Percentiles rank a stretch among this genome's conserved stretches.
phyloP scores from a whole-genome alignment of 805 yeast species.

The Brettanomyces anomalus region DNA sequence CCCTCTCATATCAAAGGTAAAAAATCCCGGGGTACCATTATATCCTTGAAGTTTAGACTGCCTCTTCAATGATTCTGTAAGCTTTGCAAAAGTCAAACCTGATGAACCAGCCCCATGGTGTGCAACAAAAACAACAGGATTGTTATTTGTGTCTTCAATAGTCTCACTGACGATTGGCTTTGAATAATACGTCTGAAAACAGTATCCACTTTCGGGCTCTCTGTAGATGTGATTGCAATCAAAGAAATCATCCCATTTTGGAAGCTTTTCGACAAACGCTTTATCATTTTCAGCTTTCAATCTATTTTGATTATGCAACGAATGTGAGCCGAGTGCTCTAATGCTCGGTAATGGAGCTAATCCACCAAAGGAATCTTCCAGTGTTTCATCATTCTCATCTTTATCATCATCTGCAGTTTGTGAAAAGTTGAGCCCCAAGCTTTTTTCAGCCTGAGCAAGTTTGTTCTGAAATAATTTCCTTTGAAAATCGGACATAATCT shows the following conservation, averaged over 20 bases:
- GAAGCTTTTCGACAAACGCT: background rate
- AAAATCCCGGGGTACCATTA: conserved; percentile 45
- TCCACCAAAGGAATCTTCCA: conserved; percentile 8
- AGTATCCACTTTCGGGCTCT: conserved; percentile 17
- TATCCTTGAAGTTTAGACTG: conserved; percentile 20
- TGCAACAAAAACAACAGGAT: conserved; percentile 54
- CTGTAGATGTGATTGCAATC: conserved; percentile 17
- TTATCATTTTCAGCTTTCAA: background rate
- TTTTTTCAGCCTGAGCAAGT: conserved; percentile 14
- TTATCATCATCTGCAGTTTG: conserved; percentile 8
- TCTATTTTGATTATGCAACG: no score
- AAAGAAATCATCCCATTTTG: conserved; percentile 22
- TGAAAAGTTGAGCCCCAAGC: conserved; percentile 12
- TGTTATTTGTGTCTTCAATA: conserved; percentile 4
- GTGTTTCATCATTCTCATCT: conserved; percentile 10
- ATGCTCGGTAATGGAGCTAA: conserved; percentile 5
- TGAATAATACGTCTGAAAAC: conserved; percentile 48
- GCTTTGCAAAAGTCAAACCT: conserved; percentile 62
- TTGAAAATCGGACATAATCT: conserved; percentile 21
- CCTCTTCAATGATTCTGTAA: conserved; percentile 36
- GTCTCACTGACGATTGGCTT: conserved; percentile 32
- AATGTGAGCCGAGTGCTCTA: background rate
- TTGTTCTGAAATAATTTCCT: conserved; percentile 17
- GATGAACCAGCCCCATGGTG: conserved; percentile 97
- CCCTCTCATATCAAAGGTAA: conserved; percentile 76